Percentiles rank a stretch among this genome's conserved stretches.
Conservation (phyloP, 2,329 filamentous ascomycete genomes). For the Mariannaea elegans region DNA sequence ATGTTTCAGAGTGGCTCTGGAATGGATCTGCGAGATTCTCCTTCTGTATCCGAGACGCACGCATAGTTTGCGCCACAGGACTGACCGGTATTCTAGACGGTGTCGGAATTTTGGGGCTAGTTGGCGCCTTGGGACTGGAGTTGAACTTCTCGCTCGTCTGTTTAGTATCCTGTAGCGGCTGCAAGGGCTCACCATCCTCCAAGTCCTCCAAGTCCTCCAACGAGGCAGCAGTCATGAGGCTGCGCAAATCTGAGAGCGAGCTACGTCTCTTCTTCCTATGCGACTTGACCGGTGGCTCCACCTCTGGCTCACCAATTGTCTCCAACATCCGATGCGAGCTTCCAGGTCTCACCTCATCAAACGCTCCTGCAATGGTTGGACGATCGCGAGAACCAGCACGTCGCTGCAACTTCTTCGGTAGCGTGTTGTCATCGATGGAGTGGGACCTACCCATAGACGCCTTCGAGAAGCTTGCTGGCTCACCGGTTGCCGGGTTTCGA, state of each 20-base stretch:
- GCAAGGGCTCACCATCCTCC: conserved; percentile 42
- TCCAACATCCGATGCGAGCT: conserved; percentile 67
- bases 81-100: conserved; percentile 64
- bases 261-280: conserved; percentile 84
- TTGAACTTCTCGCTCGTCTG: conserved; percentile 66
- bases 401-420: conserved; percentile 47
- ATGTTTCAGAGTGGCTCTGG: conserved; percentile 26
- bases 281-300: conserved; percentile 51
- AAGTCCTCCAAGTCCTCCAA: conserved; percentile 52
- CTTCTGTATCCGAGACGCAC: conserved; percentile 56
- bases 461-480: conserved; percentile 71
- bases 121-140: conserved; percentile 52
- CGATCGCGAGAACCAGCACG: conserved; percentile 67
- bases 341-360: conserved; percentile 66
- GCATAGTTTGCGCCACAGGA: conserved; percentile 51
- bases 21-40: conserved; percentile 46
- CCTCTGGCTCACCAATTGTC: conserved; percentile 67
- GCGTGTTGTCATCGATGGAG: conserved; percentile 76
- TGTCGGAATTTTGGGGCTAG: conserved; percentile 50
- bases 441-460: conserved; percentile 74
- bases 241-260: conserved; percentile 86
- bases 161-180: conserved; percentile 62
- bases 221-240: conserved; percentile 69
- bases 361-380: conserved; percentile 68
- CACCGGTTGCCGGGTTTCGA: conserved; percentile 67